Evolutionary conservation across 2,329 filamentous ascomycete species (phyloP), one percentile per base, ranked within the genome.

Genomic region (Thelonectria rubi): DNA sequence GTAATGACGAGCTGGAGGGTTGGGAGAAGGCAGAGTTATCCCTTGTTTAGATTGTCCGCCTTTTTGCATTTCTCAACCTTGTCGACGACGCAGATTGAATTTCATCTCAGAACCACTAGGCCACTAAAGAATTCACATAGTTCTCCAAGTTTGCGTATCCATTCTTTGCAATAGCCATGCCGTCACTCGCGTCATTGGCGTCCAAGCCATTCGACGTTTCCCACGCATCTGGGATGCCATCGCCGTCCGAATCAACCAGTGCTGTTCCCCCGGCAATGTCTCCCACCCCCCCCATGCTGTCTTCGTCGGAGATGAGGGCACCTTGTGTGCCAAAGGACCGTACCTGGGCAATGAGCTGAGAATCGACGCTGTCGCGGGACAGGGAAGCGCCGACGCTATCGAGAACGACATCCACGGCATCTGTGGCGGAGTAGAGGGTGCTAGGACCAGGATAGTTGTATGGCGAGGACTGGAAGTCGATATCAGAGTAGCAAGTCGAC

Each of bases 171-270:
- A 79, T 78, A 60, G 68, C 67, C 76, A 81, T 80, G 5, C 76
- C 78, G 53, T 82, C 79, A 17, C 75, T 72, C 21, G 72, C 73
- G 39, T 80, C 74, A 6, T 76, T 74, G 6, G 76, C 72, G 56
- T 80, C 62, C 24, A 80, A 64, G 0, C 81, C 80, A 55, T 83
- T 78, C 9, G 76, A 74, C 21, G 66, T 71, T 68, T 84, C 82
- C 65, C 78, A 82, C 21, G 75, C 77, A 69, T 84, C 82, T 3
- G 81, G 81, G 46, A 84, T 84, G 1, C 82, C 81, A 60, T 84
- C 82, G 0, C 78, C 78, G 66, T 84, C 82, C 0, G 78, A 74
- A 63, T 84, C 82, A 17, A 71, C 72, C 45, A 75, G 76, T 34
- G 74, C 74, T 1, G 71, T 73, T 9, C 80, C 81, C 11, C 73